Base-by-base conservation (phyloP, 192 early-diverging fungal species). In the Rhizophagus prolifer region DNA sequence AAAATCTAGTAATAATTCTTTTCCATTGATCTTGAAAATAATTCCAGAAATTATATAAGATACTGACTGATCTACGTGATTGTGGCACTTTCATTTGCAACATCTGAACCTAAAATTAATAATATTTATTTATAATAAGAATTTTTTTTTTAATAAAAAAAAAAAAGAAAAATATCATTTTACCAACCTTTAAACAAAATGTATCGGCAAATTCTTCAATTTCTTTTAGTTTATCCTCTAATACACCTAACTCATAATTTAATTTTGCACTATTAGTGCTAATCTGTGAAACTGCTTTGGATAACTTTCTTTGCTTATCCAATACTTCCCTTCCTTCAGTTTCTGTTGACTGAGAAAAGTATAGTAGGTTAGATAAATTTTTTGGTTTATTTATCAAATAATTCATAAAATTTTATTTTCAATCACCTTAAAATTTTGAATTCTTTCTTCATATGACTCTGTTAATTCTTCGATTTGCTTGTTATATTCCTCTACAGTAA, bases 161-260 rank as follows among this genome's bases (percentile, higher is more conserved):
- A 34, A 34, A 34, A 34, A 28, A 58, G 26, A 12, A 0, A 30
- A 61, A 36, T 21, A 23, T 2, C 30, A 23, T n/a, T 68, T 68
- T 21, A 77, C 73, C 67, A 8, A 86, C 79, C 28, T 86, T 84
- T 8, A 72, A 68, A 61, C 81, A 83, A 75, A 84, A 86, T 16
- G 28, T 78, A 54, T 68, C 71, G 0, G 84, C 79, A 76, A 79
- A 82, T 31, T 86, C 82, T 28, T 86, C 83, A 26, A 82, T 77
- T 28, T 86, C 85, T n/a, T 75, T 82, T 28, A 86, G 50, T 54
- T 84, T 82, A 66, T 84, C 82, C 21, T 81, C 82, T 62, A 86
- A 44, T 28, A 82, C 79, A 46, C 67, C 77, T 12, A 82, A 23
- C 44, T 84, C 83, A 70, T 86, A 86, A 46, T 79, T 80, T 5